Base-by-base conservation (phyloP, 805 yeast species). In the Soucietia sequanensis region DNA sequence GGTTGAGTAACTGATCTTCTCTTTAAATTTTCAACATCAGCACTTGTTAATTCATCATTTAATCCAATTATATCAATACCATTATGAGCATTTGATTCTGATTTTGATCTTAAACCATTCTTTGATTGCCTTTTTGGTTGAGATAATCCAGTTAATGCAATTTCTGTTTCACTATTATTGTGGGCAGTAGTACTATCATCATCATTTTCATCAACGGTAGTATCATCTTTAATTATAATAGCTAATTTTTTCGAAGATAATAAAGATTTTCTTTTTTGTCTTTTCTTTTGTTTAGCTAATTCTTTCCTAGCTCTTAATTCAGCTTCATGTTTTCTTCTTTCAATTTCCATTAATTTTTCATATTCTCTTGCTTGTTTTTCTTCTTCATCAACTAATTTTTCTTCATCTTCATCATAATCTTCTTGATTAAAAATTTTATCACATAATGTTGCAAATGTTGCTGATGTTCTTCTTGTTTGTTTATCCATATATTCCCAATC, bases 401-500 rank as follows among this genome's bases (percentile, higher is more conserved):
- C 72, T 40, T 79, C 84, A 34, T 71, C 77, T 44, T 72, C 74
- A 32, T 62, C 58, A 42, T 67, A 66, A 3, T 55, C 61, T 50
- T 81, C 89, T 56, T 81, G 84, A 48, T 77, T 83, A 66, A 84
- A 84, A 38, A 84, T 77, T 57, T 77, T 80, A 60, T 84, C 91
- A 65, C 88, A 81, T 27, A 84, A 64, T 2, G 84, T 75, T 9
- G 89, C 93, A 65, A 84, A 84, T 42, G 84, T 84, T 11, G 86
- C 80, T 23, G 86, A 79, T 2, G 90, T 81, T 58, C 93, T 71
- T 58, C 76, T 81, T 5, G 88, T 80, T 54, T 80, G 86, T 48
- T 75, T 78, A 48, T 81, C 85, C 58, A 82, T 75, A 47, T 75
- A 75, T 47, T 79, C 84, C 79, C 86, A 77, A 41, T 78, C 84